phyloP scores from a whole-genome alignment of 208 protist species.

The Wallacemonas sp. region DNA sequence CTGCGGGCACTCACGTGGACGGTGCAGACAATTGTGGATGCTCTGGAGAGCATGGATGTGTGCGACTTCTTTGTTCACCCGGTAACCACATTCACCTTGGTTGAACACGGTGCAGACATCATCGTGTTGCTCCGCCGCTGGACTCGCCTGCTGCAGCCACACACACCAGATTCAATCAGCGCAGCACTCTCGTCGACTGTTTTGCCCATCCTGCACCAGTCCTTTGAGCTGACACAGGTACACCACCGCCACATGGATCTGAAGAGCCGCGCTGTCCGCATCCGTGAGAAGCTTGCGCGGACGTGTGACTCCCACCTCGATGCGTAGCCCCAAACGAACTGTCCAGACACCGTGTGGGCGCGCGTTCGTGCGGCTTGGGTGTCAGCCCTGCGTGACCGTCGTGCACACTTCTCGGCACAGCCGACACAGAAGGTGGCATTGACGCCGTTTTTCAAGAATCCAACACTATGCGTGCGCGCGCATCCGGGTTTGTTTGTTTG shows the following conservation, averaged over 20 bases:
- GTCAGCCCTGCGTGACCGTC: too few species aligned
- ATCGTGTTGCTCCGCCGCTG: conserved; percentile 14
- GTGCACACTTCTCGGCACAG: too few species aligned
- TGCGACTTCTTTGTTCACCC: conserved; percentile 52
- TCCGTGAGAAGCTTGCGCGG: conserved; percentile 51
- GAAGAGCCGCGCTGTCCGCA: conserved; percentile 14
- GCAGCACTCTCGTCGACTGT: conserved; percentile 22
- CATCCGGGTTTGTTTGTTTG: too few species aligned
- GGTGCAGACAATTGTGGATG: conserved; percentile 39
- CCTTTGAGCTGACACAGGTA: conserved; percentile 39
- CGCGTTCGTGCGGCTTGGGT: neutral
- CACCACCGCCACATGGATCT: conserved; percentile 7
- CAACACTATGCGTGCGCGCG: too few species aligned
- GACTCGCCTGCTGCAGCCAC: conserved; percentile 16
- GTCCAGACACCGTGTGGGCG: neutral
- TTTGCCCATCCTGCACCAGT: conserved; percentile 52
- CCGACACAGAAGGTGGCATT: too few species aligned
- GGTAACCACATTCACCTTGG: conserved; percentile 34
- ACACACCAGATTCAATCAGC: conserved; percentile 17
- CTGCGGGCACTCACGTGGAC: conserved; percentile 17
- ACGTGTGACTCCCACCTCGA: conserved; percentile 30
- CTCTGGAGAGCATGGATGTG: conserved; percentile 33
- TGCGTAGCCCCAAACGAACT: neutral
- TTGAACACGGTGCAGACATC: conserved; percentile 41
- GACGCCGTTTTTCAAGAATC: too few species aligned